These are phyloP conservation scores for Neurospora sp. DNA, from an alignment of 2,329 filamentous ascomycete genomes.

Conservation along the genomic window DNA sequence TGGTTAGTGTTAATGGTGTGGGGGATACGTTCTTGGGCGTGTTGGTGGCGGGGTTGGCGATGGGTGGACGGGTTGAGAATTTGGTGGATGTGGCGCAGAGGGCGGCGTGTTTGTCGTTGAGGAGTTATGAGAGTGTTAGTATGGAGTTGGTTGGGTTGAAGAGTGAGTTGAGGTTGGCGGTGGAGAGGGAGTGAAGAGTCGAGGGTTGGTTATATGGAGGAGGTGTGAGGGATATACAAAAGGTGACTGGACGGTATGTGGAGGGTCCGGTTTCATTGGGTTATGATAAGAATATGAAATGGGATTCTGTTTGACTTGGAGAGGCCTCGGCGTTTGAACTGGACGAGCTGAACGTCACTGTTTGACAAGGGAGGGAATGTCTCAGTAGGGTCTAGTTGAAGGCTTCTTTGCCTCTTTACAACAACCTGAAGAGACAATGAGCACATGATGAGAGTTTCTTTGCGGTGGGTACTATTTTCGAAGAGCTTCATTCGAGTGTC, in stretches of 20 bases:
- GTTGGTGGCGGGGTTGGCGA: conserved; percentile 66
- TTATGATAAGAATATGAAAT: not conserved
- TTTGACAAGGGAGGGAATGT: too few relatives aligned
- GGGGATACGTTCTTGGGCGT: conserved; percentile 90
- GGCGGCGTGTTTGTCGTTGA: conserved; percentile 70
- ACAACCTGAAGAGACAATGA: not conserved
- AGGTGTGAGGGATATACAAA: not conserved
- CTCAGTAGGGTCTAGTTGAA: not conserved
- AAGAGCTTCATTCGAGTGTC: not conserved
- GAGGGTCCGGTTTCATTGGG: not conserved
- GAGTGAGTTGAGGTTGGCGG: conserved; percentile 17
- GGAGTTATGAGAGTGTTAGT: conserved; percentile 60
- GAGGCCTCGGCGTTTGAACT: not conserved
- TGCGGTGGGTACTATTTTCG: not conserved
- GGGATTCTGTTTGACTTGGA: not conserved
- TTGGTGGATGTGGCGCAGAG: conserved; percentile 72
- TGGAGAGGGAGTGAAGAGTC: conserved; percentile 2
- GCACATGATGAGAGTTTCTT: not conserved
- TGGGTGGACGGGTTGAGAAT: conserved; percentile 44
- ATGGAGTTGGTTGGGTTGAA: conserved; percentile 16
- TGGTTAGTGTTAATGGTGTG: conserved; percentile 87
- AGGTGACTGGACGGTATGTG: not conserved
- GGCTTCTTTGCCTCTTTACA: not conserved
- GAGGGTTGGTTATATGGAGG: not conserved
- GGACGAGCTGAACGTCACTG: not conserved